Evolutionary conservation across 345 rosid genomes (phyloP).

Genomic region (Punica granatum): DNA sequence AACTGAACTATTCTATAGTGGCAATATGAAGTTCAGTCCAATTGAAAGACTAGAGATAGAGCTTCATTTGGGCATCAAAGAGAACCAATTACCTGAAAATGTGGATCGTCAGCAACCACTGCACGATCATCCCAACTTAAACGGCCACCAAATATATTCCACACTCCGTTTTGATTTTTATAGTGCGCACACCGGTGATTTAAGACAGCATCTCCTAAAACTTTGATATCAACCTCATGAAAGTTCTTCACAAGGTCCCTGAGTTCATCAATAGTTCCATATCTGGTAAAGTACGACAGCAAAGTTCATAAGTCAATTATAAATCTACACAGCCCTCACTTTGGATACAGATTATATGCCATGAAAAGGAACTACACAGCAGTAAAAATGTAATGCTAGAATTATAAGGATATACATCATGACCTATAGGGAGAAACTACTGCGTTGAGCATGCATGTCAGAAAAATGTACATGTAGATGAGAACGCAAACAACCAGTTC

Average conservation of each 20-base stretch:
- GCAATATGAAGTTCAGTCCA: not conserved
- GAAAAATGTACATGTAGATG: not conserved
- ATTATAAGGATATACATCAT: not conserved
- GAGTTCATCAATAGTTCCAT: constrained; percentile 79
- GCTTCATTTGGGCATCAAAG: not conserved
- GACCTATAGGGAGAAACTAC: not conserved
- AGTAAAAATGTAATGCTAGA: constrained; percentile 1
- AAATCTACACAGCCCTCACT: not conserved
- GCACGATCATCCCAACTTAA: constrained; percentile 95
- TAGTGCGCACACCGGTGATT: constrained; percentile 94
- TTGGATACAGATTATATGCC: not conserved
- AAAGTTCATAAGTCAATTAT: not conserved
- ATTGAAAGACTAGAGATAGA: not conserved
- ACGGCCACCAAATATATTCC: constrained; percentile 94
- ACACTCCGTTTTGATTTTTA: constrained; percentile 78
- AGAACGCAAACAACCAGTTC: not conserved
- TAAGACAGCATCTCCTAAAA: constrained; percentile 89
- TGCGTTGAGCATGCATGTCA: not conserved
- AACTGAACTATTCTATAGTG: not conserved
- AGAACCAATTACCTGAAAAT: constrained; percentile 64
- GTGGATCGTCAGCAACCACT: constrained; percentile 91
- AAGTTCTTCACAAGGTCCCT: constrained; percentile 60
- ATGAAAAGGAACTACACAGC: constrained; percentile 5
- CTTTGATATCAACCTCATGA: constrained; percentile 69
- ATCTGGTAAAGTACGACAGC: constrained; percentile 31